Conservation (phyloP, 306 rosid species). For the Pyrus bretschneideri region DNA sequence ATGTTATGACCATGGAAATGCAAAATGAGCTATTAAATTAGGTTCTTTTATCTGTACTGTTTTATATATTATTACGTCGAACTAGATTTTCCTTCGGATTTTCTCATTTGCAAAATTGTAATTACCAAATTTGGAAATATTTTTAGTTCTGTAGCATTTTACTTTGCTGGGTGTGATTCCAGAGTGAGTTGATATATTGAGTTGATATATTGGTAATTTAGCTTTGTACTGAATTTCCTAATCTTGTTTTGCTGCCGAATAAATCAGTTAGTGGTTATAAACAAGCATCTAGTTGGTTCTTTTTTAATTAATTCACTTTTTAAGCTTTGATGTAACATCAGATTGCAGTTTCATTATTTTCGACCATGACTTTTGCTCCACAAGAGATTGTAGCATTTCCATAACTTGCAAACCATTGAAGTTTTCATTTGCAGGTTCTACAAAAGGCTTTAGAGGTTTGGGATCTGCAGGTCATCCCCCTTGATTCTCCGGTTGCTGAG, state of each 20-base stretch:
- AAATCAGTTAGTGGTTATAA: not conserved
- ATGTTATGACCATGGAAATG: not conserved
- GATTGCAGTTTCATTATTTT: not conserved
- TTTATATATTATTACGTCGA: not conserved
- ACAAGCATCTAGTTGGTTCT: not conserved
- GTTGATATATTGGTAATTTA: not conserved
- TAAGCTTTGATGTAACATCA: not conserved
- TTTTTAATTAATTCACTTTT: not conserved
- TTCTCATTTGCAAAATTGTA: not conserved
- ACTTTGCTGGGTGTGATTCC: not conserved
- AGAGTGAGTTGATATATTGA: not conserved
- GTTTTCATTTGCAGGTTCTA: slow-evolving; percentile 59
- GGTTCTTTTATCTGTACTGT: not conserved
- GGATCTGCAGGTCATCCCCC: slow-evolving; percentile 98
- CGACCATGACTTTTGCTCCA: not conserved
- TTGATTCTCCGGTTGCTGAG: slow-evolving; percentile 91
- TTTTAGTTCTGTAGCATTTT: not conserved
- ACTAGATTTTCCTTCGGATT: not conserved
- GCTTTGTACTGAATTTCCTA: not conserved
- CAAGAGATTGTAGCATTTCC: not conserved
- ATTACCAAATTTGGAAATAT: not conserved
- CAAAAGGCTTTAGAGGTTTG: slow-evolving; percentile 96
- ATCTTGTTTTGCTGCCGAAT: not conserved
- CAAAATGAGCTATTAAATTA: not conserved
- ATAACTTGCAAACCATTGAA: not conserved